A percentile compares a stretch with the other conserved stretches of the same genome.
These are phyloP conservation scores for Cryphonectria nitschkei DNA, from an alignment of 2,329 filamentous ascomycete species.

Conservation along the genomic window DNA sequence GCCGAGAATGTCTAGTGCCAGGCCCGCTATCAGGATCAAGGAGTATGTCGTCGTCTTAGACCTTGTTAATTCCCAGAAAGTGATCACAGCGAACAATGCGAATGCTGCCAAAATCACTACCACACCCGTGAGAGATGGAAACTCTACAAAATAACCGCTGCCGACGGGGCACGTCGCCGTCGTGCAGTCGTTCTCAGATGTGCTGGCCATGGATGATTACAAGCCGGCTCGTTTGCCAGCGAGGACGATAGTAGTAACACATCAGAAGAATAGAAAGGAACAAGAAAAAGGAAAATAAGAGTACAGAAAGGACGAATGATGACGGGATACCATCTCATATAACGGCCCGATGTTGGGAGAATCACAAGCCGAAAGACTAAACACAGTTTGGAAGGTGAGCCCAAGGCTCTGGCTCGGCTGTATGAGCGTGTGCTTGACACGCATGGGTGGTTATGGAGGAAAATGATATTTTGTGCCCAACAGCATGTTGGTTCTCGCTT, in stretches of 20 bases:
- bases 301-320: background rate
- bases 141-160: slow-evolving; percentile 30
- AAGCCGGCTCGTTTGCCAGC: background rate
- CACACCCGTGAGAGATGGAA: slow-evolving; percentile 32
- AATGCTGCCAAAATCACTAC: slow-evolving; percentile 36
- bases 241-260: background rate
- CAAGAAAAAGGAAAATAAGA: background rate
- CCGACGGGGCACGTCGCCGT: slow-evolving; percentile 30
- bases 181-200: slow-evolving; percentile 31
- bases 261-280: background rate
- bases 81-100: slow-evolving; percentile 32
- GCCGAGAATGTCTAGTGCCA: slow-evolving; percentile 49
- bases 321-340: slow-evolving; percentile 15
- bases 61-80: slow-evolving; percentile 33
- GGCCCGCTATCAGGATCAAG: slow-evolving; percentile 43
- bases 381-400: slow-evolving; percentile 10
- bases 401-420: background rate
- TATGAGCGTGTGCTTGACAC: slow-evolving; percentile 8
- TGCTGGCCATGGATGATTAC: slow-evolving; percentile 28
- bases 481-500: slow-evolving; percentile 4
- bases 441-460: background rate
- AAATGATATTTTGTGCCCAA: background rate
- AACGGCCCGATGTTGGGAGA: slow-evolving; percentile 12
- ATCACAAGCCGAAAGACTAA: slow-evolving; percentile 2
- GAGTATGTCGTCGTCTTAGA: slow-evolving; percentile 46